Evolutionary conservation across 2,329 filamentous ascomycete species (phyloP), one percentile per base, ranked within the genome.

Genomic region (Colletotrichum cordylinicola): DNA sequence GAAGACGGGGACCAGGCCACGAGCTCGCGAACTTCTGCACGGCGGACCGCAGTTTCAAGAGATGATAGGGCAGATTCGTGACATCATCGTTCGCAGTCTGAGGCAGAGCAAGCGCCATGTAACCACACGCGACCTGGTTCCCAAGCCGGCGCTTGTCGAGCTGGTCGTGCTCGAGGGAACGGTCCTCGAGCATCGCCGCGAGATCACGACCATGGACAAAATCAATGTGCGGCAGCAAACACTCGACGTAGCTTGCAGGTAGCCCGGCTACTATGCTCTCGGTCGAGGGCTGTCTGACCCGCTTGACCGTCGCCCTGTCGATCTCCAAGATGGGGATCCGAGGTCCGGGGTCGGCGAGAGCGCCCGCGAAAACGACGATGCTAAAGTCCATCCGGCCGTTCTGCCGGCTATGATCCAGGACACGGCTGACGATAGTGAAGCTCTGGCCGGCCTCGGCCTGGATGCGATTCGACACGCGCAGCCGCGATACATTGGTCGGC

Each of bases 391-490:
- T 77, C 7, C 76, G 70, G 7, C 81, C 81, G 10, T 70, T 78
- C 62, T 81, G 81, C 66, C 67, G 52, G 56, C 82, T 80, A 24
- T 80, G 77, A 35, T 78, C 64, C 4, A 81, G 55, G 4, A 80
- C 70, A 31, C 80, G 79, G 48, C 79, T 80, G 58, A 82, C 80
- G 27, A 79, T 74, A 12, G 70, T 77, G 33, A 82, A 76, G 8
- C 76, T 65, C 43, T 78, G 78, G 24, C 79, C 70, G 6, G 72
- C 35, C 7, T 62, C 73, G 9, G 75, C 39, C 4, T 79, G 78
- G 15, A 83, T 82, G 4, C 72, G 76, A 68, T 83, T 83, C 7
- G 81, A 83, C 56, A 83, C 78, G 37, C 80, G 80, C 13, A 83
- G 72, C 12, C 80, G 79, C 21, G 78, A 79, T 43, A 83, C 74